Percentiles rank a stretch among this genome's conserved stretches.
Evolutionary conservation across 1,284 basidiomycete genomes (phyloP).

Genomic region (Cutaneotrichosporon dermatis): DNA sequence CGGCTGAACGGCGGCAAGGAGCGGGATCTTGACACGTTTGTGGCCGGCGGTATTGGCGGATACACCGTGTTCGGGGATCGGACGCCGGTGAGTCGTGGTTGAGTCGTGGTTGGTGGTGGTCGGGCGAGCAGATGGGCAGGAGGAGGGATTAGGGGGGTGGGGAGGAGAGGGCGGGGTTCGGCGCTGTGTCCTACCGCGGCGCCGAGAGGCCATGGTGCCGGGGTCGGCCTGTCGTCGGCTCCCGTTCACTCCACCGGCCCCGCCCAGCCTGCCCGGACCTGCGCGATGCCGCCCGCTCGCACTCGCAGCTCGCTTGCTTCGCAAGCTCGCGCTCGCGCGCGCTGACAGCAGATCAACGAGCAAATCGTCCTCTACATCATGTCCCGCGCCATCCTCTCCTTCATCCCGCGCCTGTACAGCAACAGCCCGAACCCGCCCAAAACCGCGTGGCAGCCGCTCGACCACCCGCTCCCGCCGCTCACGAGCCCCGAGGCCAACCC

Average conservation of each 20-base stretch:
- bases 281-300: too few species aligned
- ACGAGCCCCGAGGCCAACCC: constrained; percentile 43
- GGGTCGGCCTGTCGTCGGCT: too few species aligned
- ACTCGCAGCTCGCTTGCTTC: too few species aligned
- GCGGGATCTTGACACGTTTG: constrained; percentile 75
- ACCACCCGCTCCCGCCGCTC: constrained; percentile 39
- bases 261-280: too few species aligned
- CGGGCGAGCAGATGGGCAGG: too few species aligned
- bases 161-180: too few species aligned
- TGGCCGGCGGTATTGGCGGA: constrained; percentile 87
- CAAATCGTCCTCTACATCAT: constrained; percentile 98
- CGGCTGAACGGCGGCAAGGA: constrained; percentile 76
- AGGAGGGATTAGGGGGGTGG: too few species aligned
- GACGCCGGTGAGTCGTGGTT: constrained; percentile 57
- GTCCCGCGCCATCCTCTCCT: constrained; percentile 79
- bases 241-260: too few species aligned
- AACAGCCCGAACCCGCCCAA: constrained; percentile 38
- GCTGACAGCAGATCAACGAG: constrained; percentile 67
- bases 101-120: too few species aligned
- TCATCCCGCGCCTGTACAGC: constrained; percentile 64
- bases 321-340: too few species aligned
- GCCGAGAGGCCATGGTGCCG: too few species aligned
- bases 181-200: too few species aligned
- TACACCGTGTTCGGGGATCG: constrained; percentile 91
- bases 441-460: constrained; percentile 35